Conservation (phyloP, 441 rosid genomes). For the Populus hybrid region DNA sequence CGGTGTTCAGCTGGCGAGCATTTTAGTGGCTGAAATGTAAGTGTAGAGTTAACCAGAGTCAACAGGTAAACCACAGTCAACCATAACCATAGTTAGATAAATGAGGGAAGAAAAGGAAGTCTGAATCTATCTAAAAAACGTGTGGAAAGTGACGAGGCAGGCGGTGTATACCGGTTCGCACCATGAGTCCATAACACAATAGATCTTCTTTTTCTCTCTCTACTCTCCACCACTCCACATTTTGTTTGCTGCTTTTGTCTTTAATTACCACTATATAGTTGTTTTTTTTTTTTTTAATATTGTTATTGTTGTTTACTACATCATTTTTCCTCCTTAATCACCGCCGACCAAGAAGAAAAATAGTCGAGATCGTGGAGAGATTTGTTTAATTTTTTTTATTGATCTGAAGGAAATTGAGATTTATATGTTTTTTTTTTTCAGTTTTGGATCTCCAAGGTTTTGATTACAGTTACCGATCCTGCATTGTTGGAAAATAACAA, state of each 20-base stretch:
- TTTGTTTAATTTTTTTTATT: neutral
- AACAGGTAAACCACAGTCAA: constrained; percentile 7
- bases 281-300: no score
- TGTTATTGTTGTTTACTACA: neutral
- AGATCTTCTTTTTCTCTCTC: constrained; percentile 3
- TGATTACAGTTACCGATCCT: constrained; percentile 20
- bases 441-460: neutral
- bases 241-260: neutral
- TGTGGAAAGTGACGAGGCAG: neutral
- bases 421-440: neutral
- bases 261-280: neutral
- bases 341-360: constrained; percentile 15
- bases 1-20: constrained; percentile 28
- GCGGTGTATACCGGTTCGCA: constrained; percentile 26
- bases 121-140: neutral
- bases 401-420: neutral
- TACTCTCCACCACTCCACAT: neutral
- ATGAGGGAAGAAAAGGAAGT: neutral
- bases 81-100: constrained; percentile 3
- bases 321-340: neutral
- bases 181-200: neutral
- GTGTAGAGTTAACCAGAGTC: neutral
- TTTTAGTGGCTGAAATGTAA: constrained; percentile 25
- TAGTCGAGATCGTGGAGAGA: neutral
- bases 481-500: constrained; percentile 27